phyloP scores from a whole-genome alignment of 805 yeast genomes.

The Yamadazyma laniorum region DNA sequence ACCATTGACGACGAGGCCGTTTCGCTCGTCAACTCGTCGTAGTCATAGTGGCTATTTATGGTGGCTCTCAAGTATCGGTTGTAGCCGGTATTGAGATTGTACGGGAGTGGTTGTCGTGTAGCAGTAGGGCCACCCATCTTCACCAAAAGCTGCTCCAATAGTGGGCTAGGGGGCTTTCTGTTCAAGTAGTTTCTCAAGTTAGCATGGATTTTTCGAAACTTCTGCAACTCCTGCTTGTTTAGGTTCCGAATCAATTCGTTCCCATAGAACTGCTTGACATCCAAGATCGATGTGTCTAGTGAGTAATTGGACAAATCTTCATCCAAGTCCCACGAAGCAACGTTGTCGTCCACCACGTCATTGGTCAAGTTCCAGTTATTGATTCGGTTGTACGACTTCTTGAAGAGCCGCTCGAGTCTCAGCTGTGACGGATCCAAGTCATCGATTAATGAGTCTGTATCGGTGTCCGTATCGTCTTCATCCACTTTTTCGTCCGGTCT shows the following conservation, averaged over 20 bases:
- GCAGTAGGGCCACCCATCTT: conserved; percentile 7
- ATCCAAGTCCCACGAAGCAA: conserved; percentile 38
- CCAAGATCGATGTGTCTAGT: conserved; percentile 15
- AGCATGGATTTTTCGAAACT: conserved; percentile 22
- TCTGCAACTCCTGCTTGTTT: conserved; percentile 22
- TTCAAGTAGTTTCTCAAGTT: conserved; percentile 14
- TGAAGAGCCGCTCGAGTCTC: conserved; percentile 9
- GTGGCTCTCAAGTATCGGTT: conserved; percentile 15
- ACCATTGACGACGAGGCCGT: conserved; percentile 21
- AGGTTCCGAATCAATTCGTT: conserved; percentile 28
- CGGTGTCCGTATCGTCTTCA: conserved; percentile 9
- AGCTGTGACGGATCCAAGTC: conserved; percentile 14
- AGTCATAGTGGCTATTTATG: conserved; percentile 5
- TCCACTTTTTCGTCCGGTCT: neutral
- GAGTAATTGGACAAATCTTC: conserved; percentile 19
- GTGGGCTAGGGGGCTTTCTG: conserved; percentile 12
- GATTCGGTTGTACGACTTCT: conserved; percentile 15
- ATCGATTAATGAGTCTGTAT: conserved; percentile 12
- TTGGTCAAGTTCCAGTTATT: conserved; percentile 21
- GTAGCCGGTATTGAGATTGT: conserved; percentile 9
- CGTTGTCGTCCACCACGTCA: conserved; percentile 31
- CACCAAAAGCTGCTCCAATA: conserved; percentile 15
- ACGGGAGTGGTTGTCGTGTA: conserved; percentile 5
- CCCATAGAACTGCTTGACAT: conserved; percentile 24
- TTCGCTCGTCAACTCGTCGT: conserved; percentile 12